Percentiles rank a stretch among this genome's conserved stretches.
Conservation (phyloP, 2,329 filamentous ascomycete species). For the Epichloe festucae region DNA sequence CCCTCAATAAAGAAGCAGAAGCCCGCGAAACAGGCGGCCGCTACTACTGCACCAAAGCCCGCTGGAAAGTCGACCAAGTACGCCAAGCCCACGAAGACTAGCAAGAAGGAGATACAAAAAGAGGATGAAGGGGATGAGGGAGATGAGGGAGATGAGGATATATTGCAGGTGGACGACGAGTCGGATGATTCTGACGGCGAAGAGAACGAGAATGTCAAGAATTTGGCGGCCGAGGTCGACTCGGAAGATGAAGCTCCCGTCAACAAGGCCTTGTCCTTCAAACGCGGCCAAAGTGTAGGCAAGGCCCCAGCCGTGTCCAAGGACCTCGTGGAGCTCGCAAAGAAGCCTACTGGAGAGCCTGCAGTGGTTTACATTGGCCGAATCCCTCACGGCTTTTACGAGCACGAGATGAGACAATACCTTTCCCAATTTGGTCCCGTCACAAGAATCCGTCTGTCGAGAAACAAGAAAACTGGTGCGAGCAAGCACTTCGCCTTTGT, state of each 20-base stretch:
- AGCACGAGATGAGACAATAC: slow-evolving; percentile 87
- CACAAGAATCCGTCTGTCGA: slow-evolving; percentile 63
- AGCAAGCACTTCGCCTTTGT: slow-evolving; percentile 94
- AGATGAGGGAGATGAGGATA: slow-evolving; percentile 15
- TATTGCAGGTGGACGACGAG: slow-evolving; percentile 18
- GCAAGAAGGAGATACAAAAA: slow-evolving; percentile 12
- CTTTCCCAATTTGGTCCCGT: slow-evolving; percentile 88
- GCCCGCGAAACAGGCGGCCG: slow-evolving; percentile 2
- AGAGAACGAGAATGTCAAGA: slow-evolving; percentile 27
- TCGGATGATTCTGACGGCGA: slow-evolving; percentile 25
- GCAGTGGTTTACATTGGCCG: slow-evolving; percentile 85
- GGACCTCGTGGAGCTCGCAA: slow-evolving; percentile 30
- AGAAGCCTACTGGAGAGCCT: slow-evolving; percentile 37
- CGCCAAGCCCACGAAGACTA: slow-evolving; percentile 20
- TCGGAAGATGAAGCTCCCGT: slow-evolving; percentile 30
- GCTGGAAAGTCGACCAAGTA: slow-evolving; percentile 5
- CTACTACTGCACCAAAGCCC: background rate
- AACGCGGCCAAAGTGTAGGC: slow-evolving; percentile 37
- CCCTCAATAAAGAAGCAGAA: slow-evolving; percentile 23
- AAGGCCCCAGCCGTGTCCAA: slow-evolving; percentile 36
- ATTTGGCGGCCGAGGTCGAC: slow-evolving; percentile 31
- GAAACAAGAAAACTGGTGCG: slow-evolving; percentile 81
- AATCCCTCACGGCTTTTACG: slow-evolving; percentile 89
- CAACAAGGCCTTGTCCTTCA: slow-evolving; percentile 24
- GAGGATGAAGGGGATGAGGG: slow-evolving; percentile 13